Evolutionary conservation across 2,329 filamentous ascomycete species (phyloP).

Genomic region (Chaetomium globosum): DNA sequence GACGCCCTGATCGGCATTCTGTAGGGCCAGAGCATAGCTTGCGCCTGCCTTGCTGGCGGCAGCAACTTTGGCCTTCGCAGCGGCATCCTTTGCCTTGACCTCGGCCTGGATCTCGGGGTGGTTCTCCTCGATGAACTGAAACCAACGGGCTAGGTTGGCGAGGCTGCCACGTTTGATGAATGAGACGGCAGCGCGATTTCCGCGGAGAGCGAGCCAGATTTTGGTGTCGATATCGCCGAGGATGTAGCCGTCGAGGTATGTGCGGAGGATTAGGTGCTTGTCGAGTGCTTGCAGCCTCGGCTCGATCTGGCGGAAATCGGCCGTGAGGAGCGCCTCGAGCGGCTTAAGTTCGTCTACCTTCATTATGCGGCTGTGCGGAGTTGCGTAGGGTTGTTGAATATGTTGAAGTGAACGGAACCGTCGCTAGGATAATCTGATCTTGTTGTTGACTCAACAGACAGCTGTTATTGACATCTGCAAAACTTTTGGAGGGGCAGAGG

Average conservation of each 20-base stretch:
- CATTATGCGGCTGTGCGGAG: constrained; percentile 46
- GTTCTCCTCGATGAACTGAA: constrained; percentile 77
- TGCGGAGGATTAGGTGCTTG: constrained; percentile 82
- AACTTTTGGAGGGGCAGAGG: constrained; percentile 36
- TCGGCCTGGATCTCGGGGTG: constrained; percentile 75
- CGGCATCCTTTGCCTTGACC: constrained; percentile 69
- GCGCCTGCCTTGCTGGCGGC: constrained; percentile 74
- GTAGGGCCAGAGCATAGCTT: constrained; percentile 85
- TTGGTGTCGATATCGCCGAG: constrained; percentile 76
- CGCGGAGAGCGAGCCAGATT: constrained; percentile 80
- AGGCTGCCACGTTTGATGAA: constrained; percentile 78
- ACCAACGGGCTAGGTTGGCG: constrained; percentile 82
- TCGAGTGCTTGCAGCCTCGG: constrained; percentile 63
- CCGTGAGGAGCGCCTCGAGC: constrained; percentile 53
- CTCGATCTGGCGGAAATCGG: constrained; percentile 68
- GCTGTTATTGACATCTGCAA: constrained; percentile 20
- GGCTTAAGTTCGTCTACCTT: constrained; percentile 59
- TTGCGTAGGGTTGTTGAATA: background rate
- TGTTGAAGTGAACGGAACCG: background rate
- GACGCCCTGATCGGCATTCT: constrained; percentile 83
- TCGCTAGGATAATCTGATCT: background rate
- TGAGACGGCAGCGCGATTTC: constrained; percentile 80
- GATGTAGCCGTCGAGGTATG: constrained; percentile 80
- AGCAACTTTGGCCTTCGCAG: constrained; percentile 69
- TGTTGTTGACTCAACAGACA: constrained; percentile 16